phyloP scores from a whole-genome alignment of 805 yeast species.

The Kodamaea nitidulidarum region DNA sequence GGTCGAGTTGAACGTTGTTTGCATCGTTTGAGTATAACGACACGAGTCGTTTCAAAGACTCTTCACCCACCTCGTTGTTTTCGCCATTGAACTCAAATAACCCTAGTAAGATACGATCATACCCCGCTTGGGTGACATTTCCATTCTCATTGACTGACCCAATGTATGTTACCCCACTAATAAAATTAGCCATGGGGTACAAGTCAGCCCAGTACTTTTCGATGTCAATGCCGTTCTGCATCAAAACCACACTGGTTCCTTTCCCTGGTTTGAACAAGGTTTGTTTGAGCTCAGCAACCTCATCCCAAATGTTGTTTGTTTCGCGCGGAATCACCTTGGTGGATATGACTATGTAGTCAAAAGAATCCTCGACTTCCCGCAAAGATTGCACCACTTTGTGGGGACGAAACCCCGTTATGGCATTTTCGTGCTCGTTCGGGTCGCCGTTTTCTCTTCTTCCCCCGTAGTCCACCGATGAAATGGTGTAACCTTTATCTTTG shows the following conservation, averaged over 20 bases:
- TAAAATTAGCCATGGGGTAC: constrained; percentile 31
- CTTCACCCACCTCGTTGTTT: constrained; percentile 15
- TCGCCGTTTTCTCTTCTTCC: constrained; percentile 15
- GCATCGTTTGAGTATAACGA: constrained; percentile 33
- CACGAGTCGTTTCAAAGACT: constrained; percentile 22
- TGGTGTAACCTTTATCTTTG: constrained; percentile 23
- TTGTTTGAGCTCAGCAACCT: constrained; percentile 12
- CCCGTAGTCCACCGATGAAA: constrained; percentile 29
- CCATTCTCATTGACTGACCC: constrained; percentile 29
- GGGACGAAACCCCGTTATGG: constrained; percentile 23
- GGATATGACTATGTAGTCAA: constrained; percentile 30
- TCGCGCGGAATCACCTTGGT: constrained; percentile 32
- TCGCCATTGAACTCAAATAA: constrained; percentile 18
- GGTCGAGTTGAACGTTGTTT: constrained; percentile 25
- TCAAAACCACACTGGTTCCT: constrained; percentile 27
- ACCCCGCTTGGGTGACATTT: constrained; percentile 26
- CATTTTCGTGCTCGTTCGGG: constrained; percentile 14
- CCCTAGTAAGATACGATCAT: constrained; percentile 22
- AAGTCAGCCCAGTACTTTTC: constrained; percentile 28
- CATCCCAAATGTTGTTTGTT: constrained; percentile 21
- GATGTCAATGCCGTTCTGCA: constrained; percentile 40
- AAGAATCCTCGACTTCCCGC: constrained; percentile 22
- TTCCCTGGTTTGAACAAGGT: constrained; percentile 12
- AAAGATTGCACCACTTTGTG: constrained; percentile 23
- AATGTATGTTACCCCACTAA: constrained; percentile 35